Conservation (phyloP, 2,329 filamentous ascomycete species). For the Diaporthe sp. region DNA sequence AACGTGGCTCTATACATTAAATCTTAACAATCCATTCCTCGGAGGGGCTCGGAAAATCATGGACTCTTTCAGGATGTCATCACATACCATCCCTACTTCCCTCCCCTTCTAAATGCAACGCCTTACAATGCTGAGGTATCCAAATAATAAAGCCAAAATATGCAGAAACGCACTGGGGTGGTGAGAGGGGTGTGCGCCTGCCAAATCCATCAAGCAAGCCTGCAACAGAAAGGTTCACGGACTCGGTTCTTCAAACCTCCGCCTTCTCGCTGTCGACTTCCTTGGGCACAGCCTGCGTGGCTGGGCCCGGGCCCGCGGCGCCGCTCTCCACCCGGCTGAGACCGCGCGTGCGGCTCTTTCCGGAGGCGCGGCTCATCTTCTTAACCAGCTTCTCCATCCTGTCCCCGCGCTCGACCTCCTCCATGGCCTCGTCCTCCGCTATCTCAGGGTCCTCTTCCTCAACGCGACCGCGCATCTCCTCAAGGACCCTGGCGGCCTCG, state of each 20-base stretch:
- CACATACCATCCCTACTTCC: not conserved
- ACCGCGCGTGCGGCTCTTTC: conserved; percentile 32
- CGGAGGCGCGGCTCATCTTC: conserved; percentile 38
- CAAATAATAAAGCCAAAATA: not conserved
- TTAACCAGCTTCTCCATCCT: conserved; percentile 40
- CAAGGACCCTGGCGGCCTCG: conserved; percentile 39
- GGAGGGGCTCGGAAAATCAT: conserved; percentile 8
- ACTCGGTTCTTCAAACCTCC: conserved; percentile 13
- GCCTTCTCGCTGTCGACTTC: conserved; percentile 22
- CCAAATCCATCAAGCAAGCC: not conserved
- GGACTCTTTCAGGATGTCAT: not conserved
- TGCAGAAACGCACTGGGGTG: not conserved
- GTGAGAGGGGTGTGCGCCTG: not conserved
- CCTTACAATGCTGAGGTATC: conserved; percentile 38
- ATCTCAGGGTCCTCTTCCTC: conserved; percentile 21
- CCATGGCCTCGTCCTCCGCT: conserved; percentile 40
- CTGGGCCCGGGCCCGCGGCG: not conserved
- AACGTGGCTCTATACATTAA: conserved; percentile 4
- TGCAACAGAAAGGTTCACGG: not conserved
- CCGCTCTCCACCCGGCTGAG: conserved; percentile 5
- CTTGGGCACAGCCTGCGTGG: not conserved
- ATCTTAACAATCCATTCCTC: not conserved
- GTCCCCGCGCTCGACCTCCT: conserved; percentile 37
- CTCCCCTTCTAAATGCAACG: conserved; percentile 37
- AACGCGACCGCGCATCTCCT: conserved; percentile 36